These are phyloP conservation scores for Fraxinus floribunda DNA, from an alignment of 305 asterid genomes.

Conservation along the genomic window DNA sequence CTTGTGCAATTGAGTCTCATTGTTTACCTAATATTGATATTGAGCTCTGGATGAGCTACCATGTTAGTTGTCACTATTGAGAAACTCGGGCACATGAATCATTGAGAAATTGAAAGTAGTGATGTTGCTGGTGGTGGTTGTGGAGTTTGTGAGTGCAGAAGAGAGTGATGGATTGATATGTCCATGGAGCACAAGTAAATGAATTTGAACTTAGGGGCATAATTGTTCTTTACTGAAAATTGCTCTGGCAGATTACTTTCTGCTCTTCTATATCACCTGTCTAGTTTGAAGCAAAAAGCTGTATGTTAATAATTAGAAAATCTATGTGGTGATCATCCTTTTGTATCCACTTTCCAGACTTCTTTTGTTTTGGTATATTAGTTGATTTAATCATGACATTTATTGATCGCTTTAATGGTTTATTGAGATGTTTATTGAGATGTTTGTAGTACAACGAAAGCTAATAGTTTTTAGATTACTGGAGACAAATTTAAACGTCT, in stretches of 20 bases:
- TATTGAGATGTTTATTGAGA: not conserved
- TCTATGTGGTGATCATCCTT: not conserved
- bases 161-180: not conserved
- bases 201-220: not conserved
- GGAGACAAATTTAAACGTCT: not conserved
- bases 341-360: not conserved
- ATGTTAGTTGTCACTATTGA: not conserved
- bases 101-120: not conserved
- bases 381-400: not conserved
- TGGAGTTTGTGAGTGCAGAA: not conserved
- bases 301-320: not conserved
- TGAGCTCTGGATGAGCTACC: slow-evolving; percentile 1
- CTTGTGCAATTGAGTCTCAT: not conserved
- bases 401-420: not conserved
- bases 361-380: not conserved
- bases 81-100: not conserved
- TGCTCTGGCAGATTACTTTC: not conserved
- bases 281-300: not conserved
- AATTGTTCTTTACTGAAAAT: not conserved
- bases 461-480: slow-evolving; percentile 1
- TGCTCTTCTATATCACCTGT: not conserved
- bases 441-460: not conserved
- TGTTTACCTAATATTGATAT: not conserved
- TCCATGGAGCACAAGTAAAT: not conserved
- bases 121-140: not conserved